Evolutionary conservation across 495 filamentous ascomycete species (phyloP).

Genomic region (Neurospora sp.): DNA sequence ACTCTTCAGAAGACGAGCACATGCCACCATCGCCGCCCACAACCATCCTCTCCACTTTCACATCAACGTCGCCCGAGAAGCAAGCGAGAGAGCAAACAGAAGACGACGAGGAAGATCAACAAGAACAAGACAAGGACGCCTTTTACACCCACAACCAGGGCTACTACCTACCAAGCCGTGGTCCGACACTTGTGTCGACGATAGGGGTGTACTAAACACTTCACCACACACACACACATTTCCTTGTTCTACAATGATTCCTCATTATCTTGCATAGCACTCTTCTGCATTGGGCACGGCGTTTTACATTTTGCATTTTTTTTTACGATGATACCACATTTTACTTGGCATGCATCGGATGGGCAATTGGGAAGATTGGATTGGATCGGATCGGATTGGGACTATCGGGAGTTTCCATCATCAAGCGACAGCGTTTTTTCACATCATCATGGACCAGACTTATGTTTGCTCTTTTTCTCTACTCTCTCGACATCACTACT

Average conservation of each 20-base stretch:
- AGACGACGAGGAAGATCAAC: conserved; percentile 1
- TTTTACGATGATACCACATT: conserved; percentile 7
- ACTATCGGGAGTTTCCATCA: not conserved
- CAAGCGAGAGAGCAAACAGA: not conserved
- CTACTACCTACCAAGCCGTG: conserved; percentile 48
- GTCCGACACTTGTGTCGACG: conserved; percentile 33
- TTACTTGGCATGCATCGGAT: not conserved
- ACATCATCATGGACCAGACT: not conserved
- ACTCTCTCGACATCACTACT: not conserved
- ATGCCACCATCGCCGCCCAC: conserved; percentile 81
- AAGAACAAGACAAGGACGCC: conserved; percentile 31
- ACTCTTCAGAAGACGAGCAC: conserved; percentile 54
- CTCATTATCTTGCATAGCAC: not conserved
- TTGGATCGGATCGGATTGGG: not conserved
- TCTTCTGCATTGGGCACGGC: conserved; percentile 9
- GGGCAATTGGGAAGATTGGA: not conserved
- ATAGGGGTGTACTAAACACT: conserved; percentile 37
- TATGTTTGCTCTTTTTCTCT: conserved; percentile 1
- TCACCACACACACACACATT: conserved; percentile 10
- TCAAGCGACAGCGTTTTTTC: conserved; percentile 1
- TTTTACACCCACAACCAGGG: conserved; percentile 44
- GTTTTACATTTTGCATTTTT: not conserved
- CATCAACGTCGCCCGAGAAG: conserved; percentile 3
- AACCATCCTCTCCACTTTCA: conserved; percentile 53
- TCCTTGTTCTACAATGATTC: conserved; percentile 17